phyloP scores from a whole-genome alignment of 345 rosid genomes.

The Kernera saxatilis region DNA sequence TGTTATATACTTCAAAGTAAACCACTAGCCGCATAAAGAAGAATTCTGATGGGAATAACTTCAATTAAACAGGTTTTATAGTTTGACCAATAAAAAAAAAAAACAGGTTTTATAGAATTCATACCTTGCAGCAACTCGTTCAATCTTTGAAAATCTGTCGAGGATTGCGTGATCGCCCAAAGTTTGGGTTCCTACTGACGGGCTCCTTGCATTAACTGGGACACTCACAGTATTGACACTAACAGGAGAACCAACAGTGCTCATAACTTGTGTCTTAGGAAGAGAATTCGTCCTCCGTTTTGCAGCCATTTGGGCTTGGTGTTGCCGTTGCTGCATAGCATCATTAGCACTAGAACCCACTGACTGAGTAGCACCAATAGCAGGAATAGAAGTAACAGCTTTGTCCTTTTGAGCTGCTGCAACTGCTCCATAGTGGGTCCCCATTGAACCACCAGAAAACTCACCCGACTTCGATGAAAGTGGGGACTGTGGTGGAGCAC shows the following conservation, averaged over 20 bases:
- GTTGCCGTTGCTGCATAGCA: constrained; percentile 74
- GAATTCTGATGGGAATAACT: not conserved
- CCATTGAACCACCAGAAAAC: constrained; percentile 85
- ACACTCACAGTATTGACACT: constrained; percentile 71
- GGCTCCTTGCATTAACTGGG: constrained; percentile 69
- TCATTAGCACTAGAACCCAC: constrained; percentile 76
- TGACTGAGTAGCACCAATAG: constrained; percentile 59
- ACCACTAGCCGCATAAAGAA: not conserved
- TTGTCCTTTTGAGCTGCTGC: constrained; percentile 76
- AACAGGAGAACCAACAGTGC: constrained; percentile 89
- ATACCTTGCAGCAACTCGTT: constrained; percentile 66
- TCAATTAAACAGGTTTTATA: constrained; percentile 3
- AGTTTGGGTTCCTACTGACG: constrained; percentile 71
- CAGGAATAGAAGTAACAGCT: constrained; percentile 57
- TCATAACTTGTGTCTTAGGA: constrained; percentile 63
- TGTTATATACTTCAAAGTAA: not conserved
- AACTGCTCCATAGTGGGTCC: constrained; percentile 68
- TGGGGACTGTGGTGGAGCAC: constrained; percentile 84
- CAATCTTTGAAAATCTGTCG: constrained; percentile 83
- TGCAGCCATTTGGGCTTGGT: constrained; percentile 55
- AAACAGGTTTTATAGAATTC: constrained; percentile 2
- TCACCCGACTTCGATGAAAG: constrained; percentile 95
- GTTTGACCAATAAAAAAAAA: too few species aligned
- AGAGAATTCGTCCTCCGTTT: constrained; percentile 77
- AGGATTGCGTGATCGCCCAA: constrained; percentile 60